Base-by-base conservation (phyloP, 345 rosid genomes). In the Limnanthes douglasii region DNA sequence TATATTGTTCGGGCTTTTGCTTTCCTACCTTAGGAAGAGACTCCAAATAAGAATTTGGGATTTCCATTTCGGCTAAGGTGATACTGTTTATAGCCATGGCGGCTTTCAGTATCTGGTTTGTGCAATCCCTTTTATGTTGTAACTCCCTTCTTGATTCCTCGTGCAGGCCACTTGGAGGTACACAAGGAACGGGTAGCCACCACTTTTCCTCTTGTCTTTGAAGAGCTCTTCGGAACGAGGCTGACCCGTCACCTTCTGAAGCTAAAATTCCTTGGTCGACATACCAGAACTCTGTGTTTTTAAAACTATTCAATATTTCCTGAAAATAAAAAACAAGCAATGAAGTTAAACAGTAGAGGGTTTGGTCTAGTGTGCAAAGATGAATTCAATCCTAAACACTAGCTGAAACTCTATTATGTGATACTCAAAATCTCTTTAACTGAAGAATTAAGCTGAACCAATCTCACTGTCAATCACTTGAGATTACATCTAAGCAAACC, bases 141-240 rank as follows among this genome's bases (percentile, higher is more conserved):
- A 92, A 48, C 44, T 78, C 66, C 64, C 81, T 92, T 56, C 93
- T 69, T 18, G 78, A 67, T 44, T 59, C 33, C 29, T 92, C 96
- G 27, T 42, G 50, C 24, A 92, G 93, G 39, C 99, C 99, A 44
- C 70, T 69, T 2, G 71, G 62, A 40, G 86, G 83, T 29, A 92
- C 81, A 9, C 81, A 72, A 44, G 99, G 99, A 48, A 85, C 83
- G 0, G 99, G 96, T 10, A 92, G 74, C 99, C 99, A 92, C 99
- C 99, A 92, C 59, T 92, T 92, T 40, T 85, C 96, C 55, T 85
- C 99, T 47, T 80, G 99, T 24, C 99, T 94, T 54, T 70, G 94
- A 51, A 90, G 65, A 36, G 70, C 55, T 50, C 62, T 69, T 3
- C 69, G 66, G 31, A 75, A 85, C 32, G 98, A 78, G 4, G 80